Base-by-base conservation (phyloP, 176 grass and related monocot genomes). In the Microstegium vimineum region DNA sequence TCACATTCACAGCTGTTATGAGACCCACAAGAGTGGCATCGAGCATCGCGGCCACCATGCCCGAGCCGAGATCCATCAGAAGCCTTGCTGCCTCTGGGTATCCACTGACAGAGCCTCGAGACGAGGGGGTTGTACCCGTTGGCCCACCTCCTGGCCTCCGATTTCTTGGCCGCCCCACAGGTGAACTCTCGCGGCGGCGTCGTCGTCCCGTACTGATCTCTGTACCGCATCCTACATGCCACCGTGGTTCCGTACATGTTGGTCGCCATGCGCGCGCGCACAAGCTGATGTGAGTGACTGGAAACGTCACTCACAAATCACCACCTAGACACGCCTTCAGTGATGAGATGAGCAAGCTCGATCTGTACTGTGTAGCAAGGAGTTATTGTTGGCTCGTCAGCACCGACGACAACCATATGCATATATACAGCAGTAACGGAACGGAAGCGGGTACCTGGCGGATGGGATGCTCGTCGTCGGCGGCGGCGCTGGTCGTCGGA, bases 11-110 rank as follows among this genome's bases (percentile, higher is more conserved):
- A 60, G 35, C 78, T 88, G 76, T 68, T 78, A 73, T 17, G 81
- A 86, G 87, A 81, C 18, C 91, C 72, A 84, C 81, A 69, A 56
- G 87, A 92, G 74, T 32, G 23, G 34, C 89, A 94, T 30, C 26
- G 28, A 71, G 87, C 28, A 62, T 66, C 72, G 28, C 35, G 74
- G 16, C 79, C 74, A 66, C 75, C 26, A 2, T 16, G 85, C 37
- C 46, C 67, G 28, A 74, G 41, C 38, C 85, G 34, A 30, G 56
- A 81, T 11, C 78, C 41, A 65, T 87, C 74, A 12, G 56, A n/a
- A n/a, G n/a, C 74, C 73, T 12, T 60, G 14, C n/a, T n/a, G n/a
- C 34, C 52, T 41, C 34, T 84, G 17, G 57, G 61, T 38, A 77
- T 60, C 65, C 85, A 68, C 73, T 90, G 32, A 40, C 70, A 81